phyloP scores from a whole-genome alignment of 768 basidiomycete species.

The Boletus vermiculosoides region DNA sequence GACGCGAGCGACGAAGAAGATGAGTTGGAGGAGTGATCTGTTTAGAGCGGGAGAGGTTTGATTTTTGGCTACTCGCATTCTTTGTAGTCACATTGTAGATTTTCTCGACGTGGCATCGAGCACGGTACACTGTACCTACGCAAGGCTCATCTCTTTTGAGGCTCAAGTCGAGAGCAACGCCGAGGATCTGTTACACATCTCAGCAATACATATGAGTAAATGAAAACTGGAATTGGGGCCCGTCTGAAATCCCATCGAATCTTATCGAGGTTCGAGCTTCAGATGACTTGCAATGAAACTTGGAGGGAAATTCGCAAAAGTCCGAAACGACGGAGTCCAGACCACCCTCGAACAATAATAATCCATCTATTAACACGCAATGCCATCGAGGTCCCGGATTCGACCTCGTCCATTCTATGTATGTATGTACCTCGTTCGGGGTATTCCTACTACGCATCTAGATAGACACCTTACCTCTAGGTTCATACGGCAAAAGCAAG shows the following conservation, averaged over 20 bases:
- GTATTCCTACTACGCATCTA: constrained; percentile 29
- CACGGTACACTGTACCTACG: too few species aligned
- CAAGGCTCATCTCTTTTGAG: too few species aligned
- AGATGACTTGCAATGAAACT: not conserved
- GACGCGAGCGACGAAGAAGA: constrained; percentile 41
- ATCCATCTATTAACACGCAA: not conserved
- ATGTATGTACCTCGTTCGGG: not conserved
- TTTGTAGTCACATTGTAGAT: too few species aligned
- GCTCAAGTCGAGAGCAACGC: not conserved
- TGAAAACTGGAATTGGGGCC: not conserved
- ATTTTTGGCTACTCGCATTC: too few species aligned
- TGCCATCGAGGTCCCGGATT: not conserved
- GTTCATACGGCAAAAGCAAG: constrained; percentile 69
- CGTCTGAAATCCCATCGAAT: not conserved
- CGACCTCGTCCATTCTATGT: not conserved
- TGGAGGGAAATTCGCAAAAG: not conserved
- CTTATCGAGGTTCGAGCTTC: not conserved
- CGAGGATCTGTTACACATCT: not conserved
- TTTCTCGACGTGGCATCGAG: too few species aligned
- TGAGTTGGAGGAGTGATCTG: constrained; percentile 46
- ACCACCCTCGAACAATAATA: not conserved
- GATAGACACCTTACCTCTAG: constrained; percentile 69
- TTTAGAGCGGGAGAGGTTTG: not conserved
- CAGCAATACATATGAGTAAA: not conserved
- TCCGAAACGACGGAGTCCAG: not conserved